Percentiles rank a stretch among this genome's conserved stretches.
phyloP scores from a whole-genome alignment of 1,284 basidiomycete species.

The Nidula niveotomentosa region DNA sequence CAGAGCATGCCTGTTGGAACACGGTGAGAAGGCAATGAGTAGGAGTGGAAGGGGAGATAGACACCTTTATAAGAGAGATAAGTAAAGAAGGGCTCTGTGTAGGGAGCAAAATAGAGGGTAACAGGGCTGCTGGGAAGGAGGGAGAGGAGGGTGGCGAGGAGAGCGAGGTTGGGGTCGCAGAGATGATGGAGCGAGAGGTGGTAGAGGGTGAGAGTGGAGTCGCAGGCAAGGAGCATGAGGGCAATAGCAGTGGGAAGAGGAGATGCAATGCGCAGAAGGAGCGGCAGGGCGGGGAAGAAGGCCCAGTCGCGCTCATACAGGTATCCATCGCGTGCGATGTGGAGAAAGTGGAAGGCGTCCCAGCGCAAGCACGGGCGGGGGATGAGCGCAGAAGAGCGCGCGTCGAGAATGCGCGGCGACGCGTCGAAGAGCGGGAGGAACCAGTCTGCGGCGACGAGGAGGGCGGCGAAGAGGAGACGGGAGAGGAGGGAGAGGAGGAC shows the following conservation, averaged over 20 bases:
- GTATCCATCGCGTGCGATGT: slow-evolving; percentile 68
- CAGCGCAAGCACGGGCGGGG: slow-evolving; percentile 64
- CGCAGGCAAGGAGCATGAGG: slow-evolving; percentile 34
- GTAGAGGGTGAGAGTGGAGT: slow-evolving; percentile 61
- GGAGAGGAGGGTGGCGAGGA: slow-evolving; percentile 66
- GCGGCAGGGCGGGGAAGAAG: slow-evolving; percentile 76
- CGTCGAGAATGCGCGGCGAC: slow-evolving; percentile 16
- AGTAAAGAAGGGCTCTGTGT: slow-evolving; percentile 87
- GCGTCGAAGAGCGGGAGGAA: slow-evolving; percentile 21
- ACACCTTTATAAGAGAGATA: slow-evolving; percentile 72
- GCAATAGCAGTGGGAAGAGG: slow-evolving; percentile 15
- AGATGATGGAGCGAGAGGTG: slow-evolving; percentile 55
- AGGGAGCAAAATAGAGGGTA: slow-evolving; percentile 70
- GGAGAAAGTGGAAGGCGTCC: slow-evolving; percentile 85
- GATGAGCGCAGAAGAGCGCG: slow-evolving; percentile 20
- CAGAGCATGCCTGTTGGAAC: slow-evolving; percentile 55
- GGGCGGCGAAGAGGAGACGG: slow-evolving; percentile 10
- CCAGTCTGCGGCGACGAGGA: slow-evolving; percentile 9
- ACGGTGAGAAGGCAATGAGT: slow-evolving; percentile 2
- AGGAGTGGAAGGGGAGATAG: slow-evolving; percentile 17
- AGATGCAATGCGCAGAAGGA: slow-evolving; percentile 46
- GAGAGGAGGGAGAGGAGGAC: slow-evolving; percentile 17
- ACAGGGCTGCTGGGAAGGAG: slow-evolving; percentile 82
- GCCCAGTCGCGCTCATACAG: slow-evolving; percentile 86
- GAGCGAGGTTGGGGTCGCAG: slow-evolving; percentile 54